A percentile compares a stretch with the other conserved stretches of the same genome.
Conservation (phyloP, 2,329 filamentous ascomycete genomes). For the Penicillium sp. region DNA sequence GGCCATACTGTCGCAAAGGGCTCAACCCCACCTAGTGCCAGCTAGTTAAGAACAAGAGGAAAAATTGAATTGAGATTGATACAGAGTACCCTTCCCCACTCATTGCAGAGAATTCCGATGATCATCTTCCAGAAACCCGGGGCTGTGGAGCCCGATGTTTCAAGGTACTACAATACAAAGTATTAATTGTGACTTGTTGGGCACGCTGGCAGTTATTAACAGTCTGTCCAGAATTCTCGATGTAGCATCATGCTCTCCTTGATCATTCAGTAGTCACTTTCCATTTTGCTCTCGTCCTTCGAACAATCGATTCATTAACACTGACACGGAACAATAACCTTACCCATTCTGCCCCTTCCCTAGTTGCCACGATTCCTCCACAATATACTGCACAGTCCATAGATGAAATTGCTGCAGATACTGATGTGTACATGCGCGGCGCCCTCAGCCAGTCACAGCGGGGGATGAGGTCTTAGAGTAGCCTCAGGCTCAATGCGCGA, state of each 20-base stretch:
- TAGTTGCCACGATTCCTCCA: background rate
- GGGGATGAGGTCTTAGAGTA: background rate
- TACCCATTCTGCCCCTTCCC: background rate
- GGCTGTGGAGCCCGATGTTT: background rate
- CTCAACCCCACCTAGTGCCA: too few relatives aligned
- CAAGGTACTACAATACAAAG: background rate
- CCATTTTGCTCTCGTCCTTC: background rate
- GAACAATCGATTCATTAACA: background rate
- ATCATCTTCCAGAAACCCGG: background rate
- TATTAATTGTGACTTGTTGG: too few relatives aligned
- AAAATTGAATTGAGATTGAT: too few relatives aligned
- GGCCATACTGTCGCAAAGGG: too few relatives aligned
- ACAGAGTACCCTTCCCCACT: too few relatives aligned
- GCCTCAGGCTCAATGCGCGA: too few relatives aligned
- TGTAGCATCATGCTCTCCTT: background rate
- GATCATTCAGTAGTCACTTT: background rate
- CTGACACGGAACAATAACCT: background rate
- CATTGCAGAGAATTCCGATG: background rate
- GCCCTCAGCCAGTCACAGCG: constrained; percentile 1
- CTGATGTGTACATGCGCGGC: background rate
- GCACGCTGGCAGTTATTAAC: background rate
- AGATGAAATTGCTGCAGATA: background rate
- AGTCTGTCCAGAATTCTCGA: background rate
- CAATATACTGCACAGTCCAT: too few relatives aligned
- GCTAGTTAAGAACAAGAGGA: too few relatives aligned